Evolutionary conservation across 1,284 basidiomycete genomes (phyloP).

Genomic region (Apiotrichum siamense): DNA sequence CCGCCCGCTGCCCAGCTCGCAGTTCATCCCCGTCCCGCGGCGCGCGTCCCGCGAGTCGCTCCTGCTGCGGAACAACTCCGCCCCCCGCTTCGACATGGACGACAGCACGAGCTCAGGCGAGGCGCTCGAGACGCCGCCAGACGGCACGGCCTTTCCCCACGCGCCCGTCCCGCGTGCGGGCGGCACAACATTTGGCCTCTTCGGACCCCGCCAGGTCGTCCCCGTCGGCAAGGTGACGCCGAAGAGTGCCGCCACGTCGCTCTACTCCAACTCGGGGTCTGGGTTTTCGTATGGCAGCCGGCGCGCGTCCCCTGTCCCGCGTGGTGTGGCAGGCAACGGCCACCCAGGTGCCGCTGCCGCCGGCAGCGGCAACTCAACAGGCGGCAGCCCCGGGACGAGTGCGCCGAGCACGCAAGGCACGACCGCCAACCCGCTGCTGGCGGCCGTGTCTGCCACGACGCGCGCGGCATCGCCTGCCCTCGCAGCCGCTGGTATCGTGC

Average conservation of each 20-base stretch:
- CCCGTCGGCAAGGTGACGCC: conserved; percentile 1
- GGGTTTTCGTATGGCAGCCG: neutral
- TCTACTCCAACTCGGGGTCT: no score
- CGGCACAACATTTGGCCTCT: conserved; percentile 41
- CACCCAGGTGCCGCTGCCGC: neutral
- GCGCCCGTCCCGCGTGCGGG: conserved; percentile 20
- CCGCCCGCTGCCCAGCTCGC: conserved; percentile 46
- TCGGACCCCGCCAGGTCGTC: conserved; percentile 14
- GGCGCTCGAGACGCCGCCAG: conserved; percentile 27
- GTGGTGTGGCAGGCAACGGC: no score
- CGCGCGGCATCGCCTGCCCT: conserved; percentile 37
- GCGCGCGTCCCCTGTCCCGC: neutral
- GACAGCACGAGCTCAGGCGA: conserved; percentile 37
- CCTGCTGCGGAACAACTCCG: conserved; percentile 30
- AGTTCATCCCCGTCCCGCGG: conserved; percentile 35
- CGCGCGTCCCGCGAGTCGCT: conserved; percentile 37
- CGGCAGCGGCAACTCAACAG: no score
- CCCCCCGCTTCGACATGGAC: conserved; percentile 35
- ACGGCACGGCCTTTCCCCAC: conserved; percentile 5
- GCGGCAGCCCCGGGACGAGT: no score
- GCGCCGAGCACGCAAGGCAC: neutral
- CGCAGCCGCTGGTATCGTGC: conserved; percentile 35
- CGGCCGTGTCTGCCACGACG: conserved; percentile 33
- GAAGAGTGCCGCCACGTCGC: conserved; percentile 9
- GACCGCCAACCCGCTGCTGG: conserved; percentile 25